Evolutionary conservation across 129 eudicot genomes (phyloP), one percentile per base, ranked within the genome.

Genomic region (Kitagawia praeruptora): DNA sequence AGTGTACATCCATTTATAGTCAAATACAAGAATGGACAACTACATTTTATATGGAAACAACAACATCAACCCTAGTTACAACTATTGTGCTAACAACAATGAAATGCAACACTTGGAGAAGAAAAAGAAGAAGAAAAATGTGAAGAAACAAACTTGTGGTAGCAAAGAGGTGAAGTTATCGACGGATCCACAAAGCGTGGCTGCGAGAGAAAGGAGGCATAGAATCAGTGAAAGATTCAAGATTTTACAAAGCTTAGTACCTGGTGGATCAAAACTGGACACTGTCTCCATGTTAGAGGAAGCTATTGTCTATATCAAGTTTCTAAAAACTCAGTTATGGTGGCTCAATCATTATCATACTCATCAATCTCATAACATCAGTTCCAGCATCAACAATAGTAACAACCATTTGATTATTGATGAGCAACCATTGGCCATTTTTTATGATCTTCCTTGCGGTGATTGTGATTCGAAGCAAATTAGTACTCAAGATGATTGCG

Each of bases 161-260:
- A 77, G 38, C 78, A 49, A 75, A 21, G 82, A 67, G 53, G 71
- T 82, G 85, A 91, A 85, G 88, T 93, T 93, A 6, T 93, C 98
- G 42, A 91, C 91, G 12, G 97, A 89, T 83, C 97, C 98, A 38
- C 98, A 93, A 76, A 93, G 97, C 85, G 90, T 93, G 75, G 98
- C 98, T 46, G 98, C 98, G 4, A 77, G 98, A 77, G 91, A 86
- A 69, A 85, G 97, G 85, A 83, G 98, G 78, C 97, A 93, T 80
- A 80, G 90, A 45, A 89, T 93, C 71, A 93, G 98, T 58, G 90
- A 89, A 74, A 79, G 89, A 41, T 88, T 93, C 89, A 93, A 89
- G 91, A 85, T 85, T 49, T 77, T 93, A n/a, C 89, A 86, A 81
- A 86, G 93, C 85, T 67, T 93, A 40, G 88, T 93, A 14, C 98